Evolutionary conservation across 768 basidiomycete species (phyloP).

Genomic region (Filobasidium floriforme): DNA sequence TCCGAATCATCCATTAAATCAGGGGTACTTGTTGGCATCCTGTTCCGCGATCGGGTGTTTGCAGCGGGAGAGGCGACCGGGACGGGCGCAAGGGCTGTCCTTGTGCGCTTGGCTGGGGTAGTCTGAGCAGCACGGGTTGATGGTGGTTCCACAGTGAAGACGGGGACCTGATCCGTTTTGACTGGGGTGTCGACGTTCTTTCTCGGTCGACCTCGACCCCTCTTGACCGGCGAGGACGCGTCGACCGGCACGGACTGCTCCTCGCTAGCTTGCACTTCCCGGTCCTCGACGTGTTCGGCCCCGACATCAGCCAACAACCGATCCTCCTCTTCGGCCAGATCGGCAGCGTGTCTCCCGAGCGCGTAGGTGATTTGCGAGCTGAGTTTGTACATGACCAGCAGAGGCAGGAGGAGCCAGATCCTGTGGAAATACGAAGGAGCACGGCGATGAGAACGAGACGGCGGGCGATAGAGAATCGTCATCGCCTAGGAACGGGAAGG

Average conservation of each 20-base stretch:
- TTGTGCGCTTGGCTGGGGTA: neutral
- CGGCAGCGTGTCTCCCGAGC: conserved; percentile 20
- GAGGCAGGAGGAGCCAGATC: conserved; percentile 69
- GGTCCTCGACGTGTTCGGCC: neutral
- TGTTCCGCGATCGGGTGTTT: neutral
- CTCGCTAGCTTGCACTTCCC: neutral
- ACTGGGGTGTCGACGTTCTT: neutral
- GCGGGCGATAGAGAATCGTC: neutral
- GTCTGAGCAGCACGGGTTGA: neutral
- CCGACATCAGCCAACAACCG: neutral
- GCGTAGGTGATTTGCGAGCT: conserved; percentile 57
- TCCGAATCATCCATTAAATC: neutral
- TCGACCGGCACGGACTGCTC: neutral
- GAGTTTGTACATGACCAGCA: conserved; percentile 55
- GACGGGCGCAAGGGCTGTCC: neutral
- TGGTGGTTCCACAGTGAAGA: neutral
- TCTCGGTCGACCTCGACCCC: conserved; percentile 7
- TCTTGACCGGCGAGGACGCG: neutral
- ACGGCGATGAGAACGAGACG: conserved; percentile 29
- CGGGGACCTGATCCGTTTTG: neutral
- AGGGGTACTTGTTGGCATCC: neutral
- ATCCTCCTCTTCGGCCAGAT: conserved; percentile 6
- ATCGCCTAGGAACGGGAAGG: too few relatives aligned
- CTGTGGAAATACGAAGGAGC: conserved; percentile 47
- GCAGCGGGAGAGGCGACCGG: neutral